Evolutionary conservation across 1,284 basidiomycete species (phyloP), one percentile per base, ranked within the genome.

Genomic region (Fistulinella cinereoalba): DNA sequence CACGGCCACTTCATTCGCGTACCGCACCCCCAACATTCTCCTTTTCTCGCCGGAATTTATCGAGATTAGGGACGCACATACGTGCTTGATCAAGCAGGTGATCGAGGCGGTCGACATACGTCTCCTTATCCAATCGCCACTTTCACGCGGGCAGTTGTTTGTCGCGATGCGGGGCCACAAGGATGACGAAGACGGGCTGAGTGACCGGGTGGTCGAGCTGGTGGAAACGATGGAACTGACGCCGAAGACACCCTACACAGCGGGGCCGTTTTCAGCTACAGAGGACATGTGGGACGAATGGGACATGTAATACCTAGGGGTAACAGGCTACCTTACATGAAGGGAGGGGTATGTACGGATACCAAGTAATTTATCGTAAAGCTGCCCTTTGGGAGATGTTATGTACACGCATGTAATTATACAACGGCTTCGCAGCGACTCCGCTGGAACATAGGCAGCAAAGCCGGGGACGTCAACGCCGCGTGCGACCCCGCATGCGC

Each of bases 11-110:
- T 71, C 80, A 3, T 89, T 75, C 57, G 76, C 80, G 10, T 68
- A 77, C 41, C 79, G 83, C 16, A 76, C 76, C 9, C 72, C 70
- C 6, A 76, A 88, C 56, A 50, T 90, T 50, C 71, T 91, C 13
- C 76, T 91, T 29, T 80, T 91, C 66, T 88, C 85, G 10, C 53
- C 76, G 15, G 75, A 80, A 43, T 90, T 86, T 60, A 73, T 91
- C 56, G 88, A 91, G 62, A 70, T 90, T 18, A 78, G 88, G 46
- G 72, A 80, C 45, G 67, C 78, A 19, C 64, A 70, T 18, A 83
- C 80, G 2, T 81, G 85, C 4, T 66, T 76, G 44, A 77, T 91
- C 18, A 78, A 83, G 16, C 88, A 91, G 64, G 84, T 88, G 19
- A 79, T 90, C 40, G 83, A 88, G 57, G 86, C 74, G 0, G 54